Evolutionary conservation across 148 eudicot species (phyloP).

Genomic region (Cornus suecica): DNA sequence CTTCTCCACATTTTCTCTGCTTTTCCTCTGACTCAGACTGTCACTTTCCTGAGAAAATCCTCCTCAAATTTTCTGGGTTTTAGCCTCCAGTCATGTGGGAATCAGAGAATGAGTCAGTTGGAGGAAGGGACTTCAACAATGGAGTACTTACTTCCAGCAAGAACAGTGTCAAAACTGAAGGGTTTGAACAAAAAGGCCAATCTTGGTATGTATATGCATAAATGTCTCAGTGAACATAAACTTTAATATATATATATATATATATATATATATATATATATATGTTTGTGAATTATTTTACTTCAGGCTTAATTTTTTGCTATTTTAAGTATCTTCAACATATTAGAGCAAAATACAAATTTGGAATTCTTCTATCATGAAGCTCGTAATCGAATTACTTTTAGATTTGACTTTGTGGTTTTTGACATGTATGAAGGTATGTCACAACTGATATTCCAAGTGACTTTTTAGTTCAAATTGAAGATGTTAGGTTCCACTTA

Average conservation of each 20-base stretch:
- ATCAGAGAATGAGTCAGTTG: conserved; percentile 67
- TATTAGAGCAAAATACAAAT: background rate
- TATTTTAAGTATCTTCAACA: background rate
- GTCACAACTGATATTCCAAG: conserved; percentile 93
- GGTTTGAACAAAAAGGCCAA: conserved; percentile 90
- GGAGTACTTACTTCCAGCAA: conserved; percentile 57
- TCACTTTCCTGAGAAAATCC: background rate
- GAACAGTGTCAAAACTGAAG: conserved; percentile 72
- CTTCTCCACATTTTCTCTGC: background rate
- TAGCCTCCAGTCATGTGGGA: conserved; percentile 61
- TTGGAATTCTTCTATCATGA: no score
- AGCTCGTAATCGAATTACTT: background rate
- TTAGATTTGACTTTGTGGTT: conserved; percentile 1
- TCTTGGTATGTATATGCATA: conserved; percentile 58
- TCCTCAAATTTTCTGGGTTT: background rate
- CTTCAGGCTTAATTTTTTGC: background rate
- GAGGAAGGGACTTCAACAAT: conserved; percentile 59
- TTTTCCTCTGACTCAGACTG: background rate
- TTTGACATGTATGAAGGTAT: conserved; percentile 32
- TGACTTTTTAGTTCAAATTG: conserved; percentile 76
- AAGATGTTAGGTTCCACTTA: conserved; percentile 74
- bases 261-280: no score
- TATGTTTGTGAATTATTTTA: no score
- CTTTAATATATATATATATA: background rate
- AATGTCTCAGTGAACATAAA: background rate